phyloP scores from a whole-genome alignment of 768 basidiomycete species.

The Stropharia rugosoannulata region DNA sequence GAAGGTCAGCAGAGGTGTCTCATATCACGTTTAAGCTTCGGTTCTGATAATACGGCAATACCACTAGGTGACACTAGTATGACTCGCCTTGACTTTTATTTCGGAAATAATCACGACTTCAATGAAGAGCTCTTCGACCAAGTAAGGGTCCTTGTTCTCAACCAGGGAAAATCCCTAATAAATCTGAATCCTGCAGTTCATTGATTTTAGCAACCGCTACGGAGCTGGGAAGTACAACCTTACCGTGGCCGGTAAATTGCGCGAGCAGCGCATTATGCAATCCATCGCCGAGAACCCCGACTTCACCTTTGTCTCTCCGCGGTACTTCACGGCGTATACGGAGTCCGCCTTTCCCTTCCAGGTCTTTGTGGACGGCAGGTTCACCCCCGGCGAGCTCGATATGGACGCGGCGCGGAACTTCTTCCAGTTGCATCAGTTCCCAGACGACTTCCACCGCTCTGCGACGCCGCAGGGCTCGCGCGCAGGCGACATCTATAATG shows the following conservation, averaged over 20 bases:
- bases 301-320: slow-evolving; percentile 22
- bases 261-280: slow-evolving; percentile 21
- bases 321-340: slow-evolving; percentile 20
- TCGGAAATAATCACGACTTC: neutral
- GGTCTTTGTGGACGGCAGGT: slow-evolving; percentile 24
- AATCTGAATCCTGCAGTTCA: slow-evolving; percentile 7
- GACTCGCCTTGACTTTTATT: neutral
- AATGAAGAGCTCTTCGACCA: neutral
- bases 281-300: slow-evolving; percentile 23
- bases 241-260: slow-evolving; percentile 21
- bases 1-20: neutral
- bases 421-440: slow-evolving; percentile 19
- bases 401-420: slow-evolving; percentile 18
- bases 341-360: slow-evolving; percentile 8
- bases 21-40: neutral
- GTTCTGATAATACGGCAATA: too few relatives aligned
- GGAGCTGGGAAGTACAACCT: slow-evolving; percentile 24
- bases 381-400: slow-evolving; percentile 14
- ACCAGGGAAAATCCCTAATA: too few relatives aligned
- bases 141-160: neutral
- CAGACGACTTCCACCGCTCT: slow-evolving; percentile 15
- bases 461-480: neutral
- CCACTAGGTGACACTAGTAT: neutral
- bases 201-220: slow-evolving; percentile 19
- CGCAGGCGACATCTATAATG: slow-evolving; percentile 3